Evolutionary conservation across 352 stramenopile species (phyloP), one percentile per base, ranked within the genome.

Genomic region (Thraustotheca clavata): DNA sequence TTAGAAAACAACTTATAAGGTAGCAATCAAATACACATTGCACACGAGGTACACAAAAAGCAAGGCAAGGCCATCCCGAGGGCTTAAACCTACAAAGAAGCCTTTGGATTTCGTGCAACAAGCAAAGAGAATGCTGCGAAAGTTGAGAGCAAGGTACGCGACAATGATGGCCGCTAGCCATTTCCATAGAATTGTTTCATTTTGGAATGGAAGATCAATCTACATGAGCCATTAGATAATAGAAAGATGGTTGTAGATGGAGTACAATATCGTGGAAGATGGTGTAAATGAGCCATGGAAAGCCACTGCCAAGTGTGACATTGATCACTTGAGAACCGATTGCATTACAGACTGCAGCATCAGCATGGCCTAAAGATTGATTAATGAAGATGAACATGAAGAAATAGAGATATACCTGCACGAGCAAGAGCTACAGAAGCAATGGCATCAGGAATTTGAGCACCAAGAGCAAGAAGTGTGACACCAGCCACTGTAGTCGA

Each of bases 241-340:
- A 54, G 4, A 14, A 40, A 47, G 16, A 49, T 32, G 18, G 27
- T 24, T 22, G 27, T 22, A 12, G 4, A 16, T 22, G 11, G 6
- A 27, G 33, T 55, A 65, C 57, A 27, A 18, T 32, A 46, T 46
- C 57, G 68, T 89, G 86, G 16, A 91, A 71, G 16, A 90, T 54
- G 61, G 90, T 93, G 39, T 81, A 92, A 7, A 91, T 55, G 20
- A 94, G 68, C 59, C 92, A 94, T 1, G 85, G 83, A 32, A 88
- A 67, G 0, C 83, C 85, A 6, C 89, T 68, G 7, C 85, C 85
- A 18, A 94, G 71, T 22, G 89, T 55, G 63, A 94, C 88, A 59
- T 94, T 87, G 48, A 94, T 91, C 29, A 93, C 83, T 62, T 94
- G 90, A 69, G 80, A 90, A 43, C 85, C 85, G 8, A 93, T 71